phyloP scores from a whole-genome alignment of 202 grass and related monocot genomes.

The Zoysia matrella region DNA sequence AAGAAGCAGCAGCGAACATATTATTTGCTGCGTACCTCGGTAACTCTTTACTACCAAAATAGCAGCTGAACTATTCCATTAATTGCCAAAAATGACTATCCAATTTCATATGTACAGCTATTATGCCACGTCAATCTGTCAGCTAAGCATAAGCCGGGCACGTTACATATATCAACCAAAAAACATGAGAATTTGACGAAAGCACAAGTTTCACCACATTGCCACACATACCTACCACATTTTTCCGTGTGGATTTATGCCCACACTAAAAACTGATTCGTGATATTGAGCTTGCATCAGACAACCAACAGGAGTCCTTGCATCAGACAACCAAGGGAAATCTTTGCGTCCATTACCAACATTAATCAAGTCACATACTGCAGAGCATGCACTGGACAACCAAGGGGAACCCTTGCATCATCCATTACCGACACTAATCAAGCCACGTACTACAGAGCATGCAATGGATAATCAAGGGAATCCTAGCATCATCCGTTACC shows the following conservation, averaged over 20 bases:
- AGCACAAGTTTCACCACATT: neutral
- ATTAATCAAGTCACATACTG: no score
- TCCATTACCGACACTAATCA: no score
- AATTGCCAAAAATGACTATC: slow-evolving; percentile 9
- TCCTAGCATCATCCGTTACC: neutral
- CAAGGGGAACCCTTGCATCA: no score
- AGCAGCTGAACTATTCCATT: neutral
- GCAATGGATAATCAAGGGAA: neutral
- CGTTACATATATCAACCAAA: neutral
- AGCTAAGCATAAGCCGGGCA: neutral
- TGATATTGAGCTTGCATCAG: neutral
- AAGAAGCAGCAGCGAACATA: neutral
- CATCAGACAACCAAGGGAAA: no score
- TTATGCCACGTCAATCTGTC: neutral
- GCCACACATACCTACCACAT: neutral
- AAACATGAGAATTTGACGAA: neutral
- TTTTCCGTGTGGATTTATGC: neutral
- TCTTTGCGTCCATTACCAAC: no score
- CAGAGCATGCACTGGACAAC: neutral
- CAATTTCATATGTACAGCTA: neutral
- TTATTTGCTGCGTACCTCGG: neutral
- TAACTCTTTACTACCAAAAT: neutral
- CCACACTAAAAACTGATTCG: neutral
- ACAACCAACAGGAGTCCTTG: no score
- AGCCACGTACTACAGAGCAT: neutral